Evolutionary conservation across 1,139 yeast species (phyloP).

Genomic region (Yamadazyma pseudoaaseri): DNA sequence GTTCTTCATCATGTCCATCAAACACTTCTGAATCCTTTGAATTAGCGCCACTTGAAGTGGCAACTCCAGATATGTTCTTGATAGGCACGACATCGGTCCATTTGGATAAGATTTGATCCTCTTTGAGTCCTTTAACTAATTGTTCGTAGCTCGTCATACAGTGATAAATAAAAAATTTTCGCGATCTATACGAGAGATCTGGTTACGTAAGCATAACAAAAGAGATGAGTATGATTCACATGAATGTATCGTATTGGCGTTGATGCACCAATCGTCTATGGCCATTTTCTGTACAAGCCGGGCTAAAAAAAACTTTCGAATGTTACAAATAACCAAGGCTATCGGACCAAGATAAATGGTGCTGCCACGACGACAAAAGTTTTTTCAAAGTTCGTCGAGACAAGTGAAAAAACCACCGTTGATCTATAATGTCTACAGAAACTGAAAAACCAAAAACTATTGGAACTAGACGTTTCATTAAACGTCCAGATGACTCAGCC

Average conservation of each 20-base stretch:
- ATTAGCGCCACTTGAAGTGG: constrained; percentile 22
- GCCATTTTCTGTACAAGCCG: no score
- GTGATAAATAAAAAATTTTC: not conserved
- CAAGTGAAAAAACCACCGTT: not conserved
- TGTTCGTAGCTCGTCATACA: constrained; percentile 9
- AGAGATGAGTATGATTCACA: no score
- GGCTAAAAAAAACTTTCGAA: no score
- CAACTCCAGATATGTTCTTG: constrained; percentile 46
- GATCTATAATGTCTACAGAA: constrained; percentile 19
- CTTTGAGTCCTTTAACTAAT: constrained; percentile 51
- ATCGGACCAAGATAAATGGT: no score
- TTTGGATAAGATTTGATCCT: constrained; percentile 48
- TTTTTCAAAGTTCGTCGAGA: no score
- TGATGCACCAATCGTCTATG: no score
- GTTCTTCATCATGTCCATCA: constrained; percentile 90
- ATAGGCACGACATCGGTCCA: constrained; percentile 68
- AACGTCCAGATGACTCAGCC: constrained; percentile 73
- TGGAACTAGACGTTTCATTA: constrained; percentile 47
- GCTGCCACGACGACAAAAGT: no score
- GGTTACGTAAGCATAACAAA: no score
- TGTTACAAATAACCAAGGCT: no score
- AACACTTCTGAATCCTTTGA: constrained; percentile 41
- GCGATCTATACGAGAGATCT: not conserved
- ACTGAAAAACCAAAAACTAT: constrained; percentile 14
- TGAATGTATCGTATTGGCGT: no score